Conservation (phyloP, 768 basidiomycete species). For the Pisolithus tinctorius region DNA sequence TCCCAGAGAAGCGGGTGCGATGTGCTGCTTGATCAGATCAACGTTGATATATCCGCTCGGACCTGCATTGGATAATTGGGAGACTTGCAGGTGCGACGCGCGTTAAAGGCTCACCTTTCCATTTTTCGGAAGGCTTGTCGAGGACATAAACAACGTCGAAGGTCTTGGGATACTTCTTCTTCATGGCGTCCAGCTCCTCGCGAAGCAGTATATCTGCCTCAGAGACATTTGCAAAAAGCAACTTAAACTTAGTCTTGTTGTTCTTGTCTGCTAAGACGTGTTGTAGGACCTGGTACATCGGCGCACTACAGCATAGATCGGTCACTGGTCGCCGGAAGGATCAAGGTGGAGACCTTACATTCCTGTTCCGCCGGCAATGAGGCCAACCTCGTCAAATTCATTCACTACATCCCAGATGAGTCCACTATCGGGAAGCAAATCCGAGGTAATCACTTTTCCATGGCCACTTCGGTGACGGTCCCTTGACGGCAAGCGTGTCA, state of each 20-base stretch:
- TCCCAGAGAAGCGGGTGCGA: conserved; percentile 53
- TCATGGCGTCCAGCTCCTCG: conserved; percentile 64
- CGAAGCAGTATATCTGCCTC: conserved; percentile 87
- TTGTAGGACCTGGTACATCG: conserved; percentile 74
- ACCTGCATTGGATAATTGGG: conserved; percentile 30
- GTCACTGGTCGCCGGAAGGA: conserved; percentile 1
- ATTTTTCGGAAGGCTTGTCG: conserved; percentile 59
- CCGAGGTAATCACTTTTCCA: conserved; percentile 56
- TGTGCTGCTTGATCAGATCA: conserved; percentile 67
- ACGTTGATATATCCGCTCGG: conserved; percentile 67
- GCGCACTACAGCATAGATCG: conserved; percentile 45
- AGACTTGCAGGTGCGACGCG: conserved; percentile 2
- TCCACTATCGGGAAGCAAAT: background rate
- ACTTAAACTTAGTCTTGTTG: conserved; percentile 93
- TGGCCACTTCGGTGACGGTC: conserved; percentile 81
- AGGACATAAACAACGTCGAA: conserved; percentile 83
- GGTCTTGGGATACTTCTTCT: conserved; percentile 59
- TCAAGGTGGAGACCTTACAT: conserved; percentile 46
- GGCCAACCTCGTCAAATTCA: conserved; percentile 77
- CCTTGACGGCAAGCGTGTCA: conserved; percentile 81
- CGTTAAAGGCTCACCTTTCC: conserved; percentile 44
- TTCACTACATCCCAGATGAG: conserved; percentile 45
- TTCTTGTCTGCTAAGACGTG: conserved; percentile 64
- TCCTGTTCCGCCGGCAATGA: conserved; percentile 92
- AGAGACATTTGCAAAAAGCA: conserved; percentile 87